Conservation (phyloP, 208 protist species). For the Hexamita inflata region DNA sequence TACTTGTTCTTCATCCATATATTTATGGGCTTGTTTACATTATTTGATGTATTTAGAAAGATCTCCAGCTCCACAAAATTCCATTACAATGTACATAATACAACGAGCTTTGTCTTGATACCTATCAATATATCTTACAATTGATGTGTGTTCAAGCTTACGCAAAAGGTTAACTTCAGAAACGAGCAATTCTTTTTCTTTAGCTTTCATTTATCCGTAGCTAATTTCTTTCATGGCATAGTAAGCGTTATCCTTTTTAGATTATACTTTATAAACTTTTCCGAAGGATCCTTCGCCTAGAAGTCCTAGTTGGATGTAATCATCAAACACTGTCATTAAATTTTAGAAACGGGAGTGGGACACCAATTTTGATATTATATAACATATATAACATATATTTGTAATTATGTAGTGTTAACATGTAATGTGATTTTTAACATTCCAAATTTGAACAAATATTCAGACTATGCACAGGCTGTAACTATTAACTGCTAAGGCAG, state of each 20-base stretch:
- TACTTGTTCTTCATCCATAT: conserved; percentile 9
- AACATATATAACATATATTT: not conserved
- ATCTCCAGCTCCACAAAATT: not conserved
- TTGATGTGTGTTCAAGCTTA: conserved; percentile 14
- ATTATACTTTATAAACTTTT: conserved; percentile 23
- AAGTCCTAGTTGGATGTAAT: not conserved
- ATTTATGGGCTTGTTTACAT: not conserved
- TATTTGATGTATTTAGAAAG: conserved; percentile 17
- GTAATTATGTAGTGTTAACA: not conserved
- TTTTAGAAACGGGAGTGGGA: not conserved
- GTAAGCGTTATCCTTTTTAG: conserved; percentile 26
- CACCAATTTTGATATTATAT: not conserved
- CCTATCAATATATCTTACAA: conserved; percentile 18
- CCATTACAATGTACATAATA: conserved; percentile 23
- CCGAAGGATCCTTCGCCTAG: conserved; percentile 18
- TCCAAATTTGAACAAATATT: not conserved
- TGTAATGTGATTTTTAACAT: not conserved
- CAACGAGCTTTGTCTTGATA: conserved; percentile 6
- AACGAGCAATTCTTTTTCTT: conserved; percentile 64
- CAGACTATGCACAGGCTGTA: not conserved
- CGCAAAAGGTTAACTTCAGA: conserved; percentile 52
- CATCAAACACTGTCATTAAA: not conserved
- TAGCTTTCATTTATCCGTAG: conserved; percentile 61
- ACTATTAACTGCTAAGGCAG: no score
- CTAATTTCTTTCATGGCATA: conserved; percentile 41